A percentile compares a stretch with the other conserved stretches of the same genome.
Conservation (phyloP, 495 filamentous ascomycete genomes). For the Daldinia loculata region DNA sequence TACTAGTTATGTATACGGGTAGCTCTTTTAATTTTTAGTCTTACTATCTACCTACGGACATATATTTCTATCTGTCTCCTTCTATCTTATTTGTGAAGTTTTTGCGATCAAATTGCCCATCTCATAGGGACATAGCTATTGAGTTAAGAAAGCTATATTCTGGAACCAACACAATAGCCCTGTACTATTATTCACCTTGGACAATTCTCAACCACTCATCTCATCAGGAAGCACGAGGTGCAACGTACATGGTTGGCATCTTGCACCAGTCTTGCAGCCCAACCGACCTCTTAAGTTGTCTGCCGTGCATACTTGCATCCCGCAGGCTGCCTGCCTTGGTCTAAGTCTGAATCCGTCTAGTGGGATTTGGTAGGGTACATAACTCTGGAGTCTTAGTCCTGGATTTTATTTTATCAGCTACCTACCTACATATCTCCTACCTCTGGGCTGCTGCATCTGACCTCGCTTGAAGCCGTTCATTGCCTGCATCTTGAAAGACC, state of each 20-base stretch:
- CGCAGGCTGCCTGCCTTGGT: slow-evolving; percentile 34
- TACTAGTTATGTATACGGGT: neutral
- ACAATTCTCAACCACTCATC: slow-evolving; percentile 13
- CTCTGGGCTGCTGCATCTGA: slow-evolving; percentile 23
- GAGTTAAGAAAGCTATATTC: slow-evolving; percentile 9
- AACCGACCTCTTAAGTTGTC: slow-evolving; percentile 29
- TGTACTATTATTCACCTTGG: slow-evolving; percentile 6
- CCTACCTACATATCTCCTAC: slow-evolving; percentile 18
- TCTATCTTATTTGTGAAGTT: neutral
- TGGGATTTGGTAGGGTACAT: slow-evolving; percentile 27
- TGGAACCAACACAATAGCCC: slow-evolving; percentile 7
- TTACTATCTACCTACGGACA: neutral
- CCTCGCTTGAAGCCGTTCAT: slow-evolving; percentile 18
- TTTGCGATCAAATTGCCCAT: neutral
- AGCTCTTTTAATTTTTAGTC: neutral
- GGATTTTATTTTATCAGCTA: slow-evolving; percentile 14
- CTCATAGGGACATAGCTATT: neutral
- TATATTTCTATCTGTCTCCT: neutral
- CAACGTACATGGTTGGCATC: slow-evolving; percentile 36
- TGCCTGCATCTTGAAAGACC: slow-evolving; percentile 29
- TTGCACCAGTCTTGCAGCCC: slow-evolving; percentile 38
- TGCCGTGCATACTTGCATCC: slow-evolving; percentile 37
- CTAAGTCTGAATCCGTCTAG: slow-evolving; percentile 18
- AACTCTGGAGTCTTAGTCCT: slow-evolving; percentile 23
- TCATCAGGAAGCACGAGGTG: slow-evolving; percentile 31